Base-by-base conservation (phyloP, 1,284 basidiomycete species). In the Cystobasidium slooffiae region DNA sequence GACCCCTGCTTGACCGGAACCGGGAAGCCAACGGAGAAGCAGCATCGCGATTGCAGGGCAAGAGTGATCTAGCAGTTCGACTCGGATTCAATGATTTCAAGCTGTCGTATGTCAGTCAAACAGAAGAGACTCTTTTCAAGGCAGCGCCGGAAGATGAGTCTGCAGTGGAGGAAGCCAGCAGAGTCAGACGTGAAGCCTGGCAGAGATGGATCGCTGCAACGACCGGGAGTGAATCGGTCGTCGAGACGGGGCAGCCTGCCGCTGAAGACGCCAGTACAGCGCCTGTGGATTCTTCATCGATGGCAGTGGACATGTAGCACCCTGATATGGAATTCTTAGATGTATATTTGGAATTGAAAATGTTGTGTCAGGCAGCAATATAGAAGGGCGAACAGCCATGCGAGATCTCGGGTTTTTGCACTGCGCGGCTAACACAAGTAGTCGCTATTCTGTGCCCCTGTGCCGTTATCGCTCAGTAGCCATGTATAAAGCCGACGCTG, bases 1-100 rank as follows among this genome's bases (percentile, higher is more conserved):
- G 86, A 49, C 91, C 94, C 1, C 91, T 93, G 83, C 85, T 96
- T 68, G 86, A 87, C 79, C 88, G 90, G 10, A 66, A 72, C 63
- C 75, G 74, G 18, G 61, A 52, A 14, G 41, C 43, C 20, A 47
- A 55, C 52, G 62, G 62, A 16, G 53, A 63, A n/a, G 63, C 22
- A 8, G 51, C 58, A 10, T 46, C 68, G 7, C 47, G 58, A 12
- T 20, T 66, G 3, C 44, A 56, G 31, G 75, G 70, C 46, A 46
- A 59, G 46, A 69, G 58, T 51, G 56, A 76, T 41, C 56, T 72
- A 7, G 72, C 53, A 9, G 56, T 74, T 43, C 51, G 65, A 56
- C 75, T 82, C 49, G 82, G 81, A 68, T 75, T 81, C 56, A 74
- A 77, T 18, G 81, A 79, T 16, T 84, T 81, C 78, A 79, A 81